These are phyloP conservation scores for Dalbergia cochinchinensis DNA, from an alignment of 306 rosid genomes.

Conservation along the genomic window DNA sequence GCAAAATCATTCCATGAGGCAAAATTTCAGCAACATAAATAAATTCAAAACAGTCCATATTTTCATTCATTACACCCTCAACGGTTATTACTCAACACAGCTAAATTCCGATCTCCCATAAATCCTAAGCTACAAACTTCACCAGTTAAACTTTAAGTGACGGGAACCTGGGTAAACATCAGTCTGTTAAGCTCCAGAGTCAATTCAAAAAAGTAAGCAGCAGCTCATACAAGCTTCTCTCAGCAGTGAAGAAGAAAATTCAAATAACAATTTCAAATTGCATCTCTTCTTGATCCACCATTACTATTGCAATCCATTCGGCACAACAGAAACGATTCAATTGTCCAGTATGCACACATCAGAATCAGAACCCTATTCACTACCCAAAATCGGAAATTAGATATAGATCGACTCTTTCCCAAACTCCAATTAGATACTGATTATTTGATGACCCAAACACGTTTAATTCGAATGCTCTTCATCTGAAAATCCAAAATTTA, in stretches of 20 bases:
- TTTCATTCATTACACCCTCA: neutral
- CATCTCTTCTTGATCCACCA: neutral
- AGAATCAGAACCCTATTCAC: neutral
- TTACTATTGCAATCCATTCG: neutral
- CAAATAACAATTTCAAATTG: neutral
- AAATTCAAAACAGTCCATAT: neutral
- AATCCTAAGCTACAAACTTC: slow-evolving; percentile 16
- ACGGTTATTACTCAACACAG: too few species aligned
- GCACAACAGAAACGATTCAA: neutral
- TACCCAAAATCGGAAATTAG: slow-evolving; percentile 7
- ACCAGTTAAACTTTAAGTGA: neutral
- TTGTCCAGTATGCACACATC: neutral
- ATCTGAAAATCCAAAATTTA: neutral
- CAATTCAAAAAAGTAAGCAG: neutral
- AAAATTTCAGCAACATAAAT: neutral
- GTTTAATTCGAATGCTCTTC: neutral
- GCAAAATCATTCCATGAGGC: neutral
- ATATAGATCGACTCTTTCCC: neutral
- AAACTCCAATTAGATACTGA: neutral
- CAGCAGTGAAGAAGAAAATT: neutral
- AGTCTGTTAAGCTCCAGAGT: neutral
- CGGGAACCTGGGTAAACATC: neutral
- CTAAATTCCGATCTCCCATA: neutral
- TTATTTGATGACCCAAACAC: neutral
- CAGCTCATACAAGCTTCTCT: neutral